Evolutionary conservation across 2,329 filamentous ascomycete species (phyloP).

Genomic region (Chaetomiaceae sp.): DNA sequence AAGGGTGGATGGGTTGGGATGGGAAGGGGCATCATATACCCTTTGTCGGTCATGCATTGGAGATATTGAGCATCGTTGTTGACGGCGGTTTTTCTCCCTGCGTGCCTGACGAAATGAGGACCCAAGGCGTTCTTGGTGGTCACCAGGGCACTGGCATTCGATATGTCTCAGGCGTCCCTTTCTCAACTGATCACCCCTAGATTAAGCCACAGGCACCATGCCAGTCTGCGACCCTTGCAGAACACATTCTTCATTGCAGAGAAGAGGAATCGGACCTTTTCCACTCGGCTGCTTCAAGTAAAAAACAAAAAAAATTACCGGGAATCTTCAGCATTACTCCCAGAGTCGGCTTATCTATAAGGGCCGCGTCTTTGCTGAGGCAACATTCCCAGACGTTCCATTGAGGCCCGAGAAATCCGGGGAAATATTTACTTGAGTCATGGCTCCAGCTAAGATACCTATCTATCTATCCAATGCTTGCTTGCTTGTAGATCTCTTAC

Average conservation of each 20-base stretch:
- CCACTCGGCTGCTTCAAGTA: too few species aligned
- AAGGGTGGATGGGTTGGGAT: background rate
- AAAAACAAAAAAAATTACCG: too few species aligned
- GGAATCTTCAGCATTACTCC: too few species aligned
- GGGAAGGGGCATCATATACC: constrained; percentile 5
- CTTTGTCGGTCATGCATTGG: background rate
- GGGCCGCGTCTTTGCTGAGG: too few species aligned
- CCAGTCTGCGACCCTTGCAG: background rate
- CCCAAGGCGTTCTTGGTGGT: background rate
- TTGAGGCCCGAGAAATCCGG: too few species aligned
- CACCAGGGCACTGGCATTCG: background rate
- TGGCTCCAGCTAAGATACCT: background rate
- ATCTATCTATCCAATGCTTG: background rate
- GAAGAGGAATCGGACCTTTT: background rate
- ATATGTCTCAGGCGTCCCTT: constrained; percentile 8
- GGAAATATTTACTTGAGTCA: too few species aligned
- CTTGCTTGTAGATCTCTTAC: too few species aligned
- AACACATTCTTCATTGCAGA: background rate
- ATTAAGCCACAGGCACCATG: background rate
- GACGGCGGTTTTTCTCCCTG: background rate
- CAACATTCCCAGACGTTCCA: too few species aligned
- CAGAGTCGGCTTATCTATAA: too few species aligned
- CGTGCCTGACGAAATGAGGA: background rate
- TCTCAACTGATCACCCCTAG: background rate
- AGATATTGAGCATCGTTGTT: background rate